These are phyloP conservation scores for Spinacia oleracea DNA, from an alignment of 179 eudicot species.

Conservation along the genomic window DNA sequence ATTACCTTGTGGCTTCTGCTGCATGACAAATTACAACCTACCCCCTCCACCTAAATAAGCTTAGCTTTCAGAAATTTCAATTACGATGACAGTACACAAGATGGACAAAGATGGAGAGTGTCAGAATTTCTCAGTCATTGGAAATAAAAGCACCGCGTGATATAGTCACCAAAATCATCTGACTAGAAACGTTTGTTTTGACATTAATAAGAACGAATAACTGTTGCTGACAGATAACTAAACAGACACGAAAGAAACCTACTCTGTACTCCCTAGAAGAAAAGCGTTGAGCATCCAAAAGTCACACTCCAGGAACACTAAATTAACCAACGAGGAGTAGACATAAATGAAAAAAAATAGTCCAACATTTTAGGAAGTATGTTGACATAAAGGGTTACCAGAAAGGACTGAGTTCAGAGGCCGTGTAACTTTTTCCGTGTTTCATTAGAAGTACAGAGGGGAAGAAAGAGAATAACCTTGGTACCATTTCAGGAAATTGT, in stretches of 20 bases:
- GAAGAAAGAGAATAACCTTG: neutral
- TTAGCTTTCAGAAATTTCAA: too few species aligned
- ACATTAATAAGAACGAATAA: neutral
- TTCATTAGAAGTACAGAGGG: too few species aligned
- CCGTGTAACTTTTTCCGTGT: neutral
- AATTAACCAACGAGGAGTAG: neutral
- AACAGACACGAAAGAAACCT: neutral
- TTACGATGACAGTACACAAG: neutral
- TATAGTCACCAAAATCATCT: neutral
- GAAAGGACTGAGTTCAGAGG: neutral
- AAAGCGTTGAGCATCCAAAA: conserved; percentile 4
- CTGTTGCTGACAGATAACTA: neutral
- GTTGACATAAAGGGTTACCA: neutral
- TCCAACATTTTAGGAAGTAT: neutral
- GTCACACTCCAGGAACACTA: neutral
- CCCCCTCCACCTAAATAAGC: neutral
- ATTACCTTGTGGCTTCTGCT: neutral
- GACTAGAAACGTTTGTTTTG: neutral
- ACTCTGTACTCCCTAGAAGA: neutral
- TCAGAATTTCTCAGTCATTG: neutral
- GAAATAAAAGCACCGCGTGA: neutral
- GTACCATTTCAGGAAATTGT: neutral
- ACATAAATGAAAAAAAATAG: neutral
- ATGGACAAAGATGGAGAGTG: neutral
- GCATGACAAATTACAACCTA: neutral